A percentile compares a stretch with the other conserved stretches of the same genome.
phyloP scores from a whole-genome alignment of 768 basidiomycete genomes.

The Mycena metata region DNA sequence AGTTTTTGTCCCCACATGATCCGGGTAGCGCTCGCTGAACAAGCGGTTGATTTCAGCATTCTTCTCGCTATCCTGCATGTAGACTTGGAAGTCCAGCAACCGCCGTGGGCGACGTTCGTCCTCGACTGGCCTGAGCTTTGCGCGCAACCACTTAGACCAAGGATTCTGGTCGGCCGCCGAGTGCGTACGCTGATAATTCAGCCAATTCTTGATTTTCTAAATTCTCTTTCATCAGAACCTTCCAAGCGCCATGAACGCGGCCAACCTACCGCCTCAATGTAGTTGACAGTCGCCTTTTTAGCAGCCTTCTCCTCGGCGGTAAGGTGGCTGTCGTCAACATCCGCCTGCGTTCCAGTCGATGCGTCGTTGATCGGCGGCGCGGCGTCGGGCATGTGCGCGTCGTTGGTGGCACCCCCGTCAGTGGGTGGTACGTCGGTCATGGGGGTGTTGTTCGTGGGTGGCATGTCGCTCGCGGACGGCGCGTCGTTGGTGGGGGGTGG shows the following conservation, averaged over 20 bases:
- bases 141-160: background rate
- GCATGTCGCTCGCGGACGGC: no score
- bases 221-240: no score
- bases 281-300: background rate
- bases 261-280: background rate
- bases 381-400: no score
- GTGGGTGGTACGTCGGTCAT: no score
- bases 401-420: no score
- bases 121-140: background rate
- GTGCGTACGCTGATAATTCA: background rate
- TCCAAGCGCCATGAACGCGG: no score
- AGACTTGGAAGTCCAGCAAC: background rate
- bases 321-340: no score
- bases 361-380: no score
- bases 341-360: no score
- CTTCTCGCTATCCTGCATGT: conserved; percentile 1
- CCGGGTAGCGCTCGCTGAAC: background rate
- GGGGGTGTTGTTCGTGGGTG: no score
- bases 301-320: no score
- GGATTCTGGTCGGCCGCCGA: background rate
- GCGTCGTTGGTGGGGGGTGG: no score
- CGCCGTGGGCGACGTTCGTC: background rate
- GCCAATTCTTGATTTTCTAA: conserved; percentile 7
- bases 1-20: background rate
- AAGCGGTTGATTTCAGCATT: background rate